Evolutionary conservation across 1,284 basidiomycete species (phyloP).

Genomic region (Marasmius fiardii): DNA sequence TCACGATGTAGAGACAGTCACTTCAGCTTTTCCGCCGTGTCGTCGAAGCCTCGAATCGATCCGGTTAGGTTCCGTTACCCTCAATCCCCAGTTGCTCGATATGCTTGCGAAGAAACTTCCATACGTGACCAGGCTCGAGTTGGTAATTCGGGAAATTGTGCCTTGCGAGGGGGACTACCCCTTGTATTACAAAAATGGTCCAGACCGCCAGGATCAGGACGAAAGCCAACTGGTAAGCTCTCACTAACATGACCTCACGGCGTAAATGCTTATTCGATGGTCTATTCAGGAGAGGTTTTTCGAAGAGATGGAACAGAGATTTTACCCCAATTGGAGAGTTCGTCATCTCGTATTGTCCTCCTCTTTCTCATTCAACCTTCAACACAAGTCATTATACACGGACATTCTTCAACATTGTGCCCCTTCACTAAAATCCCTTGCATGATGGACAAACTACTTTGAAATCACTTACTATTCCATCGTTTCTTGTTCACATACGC

Average conservation of each 20-base stretch:
- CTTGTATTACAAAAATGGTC: constrained; percentile 13
- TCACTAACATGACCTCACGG: too few species aligned
- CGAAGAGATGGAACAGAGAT: constrained; percentile 10
- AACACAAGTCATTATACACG: constrained; percentile 2
- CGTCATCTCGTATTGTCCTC: constrained; percentile 7
- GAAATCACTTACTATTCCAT: background rate
- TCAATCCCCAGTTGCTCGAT: constrained; percentile 37
- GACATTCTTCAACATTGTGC: constrained; percentile 9
- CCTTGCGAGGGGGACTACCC: constrained; percentile 25
- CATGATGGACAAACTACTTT: background rate
- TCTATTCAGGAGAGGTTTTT: constrained; percentile 1
- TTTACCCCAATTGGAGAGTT: constrained; percentile 9
- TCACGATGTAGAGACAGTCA: background rate
- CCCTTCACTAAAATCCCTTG: constrained; percentile 8
- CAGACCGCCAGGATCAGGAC: constrained; percentile 18
- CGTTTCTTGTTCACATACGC: background rate
- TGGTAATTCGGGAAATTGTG: constrained; percentile 32
- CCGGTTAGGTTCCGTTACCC: constrained; percentile 32
- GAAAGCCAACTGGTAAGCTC: constrained; percentile 8
- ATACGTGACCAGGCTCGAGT: constrained; percentile 27
- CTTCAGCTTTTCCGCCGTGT: background rate
- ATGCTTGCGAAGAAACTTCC: constrained; percentile 31
- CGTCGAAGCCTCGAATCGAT: constrained; percentile 23
- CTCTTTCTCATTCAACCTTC: constrained; percentile 9
- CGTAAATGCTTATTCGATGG: background rate